Evolutionary conservation across 805 yeast species (phyloP).

Genomic region (Monosporozyma unispora): DNA sequence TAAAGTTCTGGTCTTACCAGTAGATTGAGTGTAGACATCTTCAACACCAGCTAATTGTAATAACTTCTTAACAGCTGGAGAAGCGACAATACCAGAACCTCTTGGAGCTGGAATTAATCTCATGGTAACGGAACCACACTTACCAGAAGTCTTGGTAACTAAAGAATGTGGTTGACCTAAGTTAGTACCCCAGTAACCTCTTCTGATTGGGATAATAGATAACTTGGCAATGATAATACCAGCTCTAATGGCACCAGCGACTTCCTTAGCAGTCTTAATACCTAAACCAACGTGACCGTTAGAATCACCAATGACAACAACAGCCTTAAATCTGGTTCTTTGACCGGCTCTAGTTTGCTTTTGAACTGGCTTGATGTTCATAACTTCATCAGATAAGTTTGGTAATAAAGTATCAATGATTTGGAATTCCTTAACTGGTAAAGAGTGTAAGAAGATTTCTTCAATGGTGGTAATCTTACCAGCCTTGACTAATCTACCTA

Average conservation of each 20-base stretch:
- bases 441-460: slow-evolving; percentile 98
- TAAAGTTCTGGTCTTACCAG: slow-evolving; percentile 98
- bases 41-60: slow-evolving; percentile 99
- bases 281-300: slow-evolving; percentile 99
- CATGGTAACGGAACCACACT: slow-evolving; percentile 98
- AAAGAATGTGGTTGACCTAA: slow-evolving; percentile 99
- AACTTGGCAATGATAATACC: slow-evolving; percentile 99
- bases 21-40: slow-evolving; percentile 97
- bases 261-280: slow-evolving; percentile 99
- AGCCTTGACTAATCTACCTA: slow-evolving; percentile 99
- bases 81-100: slow-evolving; percentile 99
- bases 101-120: slow-evolving; percentile 99
- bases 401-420: slow-evolving; percentile 95
- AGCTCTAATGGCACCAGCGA: slow-evolving; percentile 99
- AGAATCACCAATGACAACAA: slow-evolving; percentile 98
- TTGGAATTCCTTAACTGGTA: slow-evolving; percentile 99
- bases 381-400: slow-evolving; percentile 93
- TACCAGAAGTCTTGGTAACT: slow-evolving; percentile 97
- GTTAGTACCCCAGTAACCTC: slow-evolving; percentile 99
- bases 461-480: slow-evolving; percentile 94
- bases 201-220: slow-evolving; percentile 98
- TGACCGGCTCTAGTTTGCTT: slow-evolving; percentile 99
- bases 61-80: slow-evolving; percentile 98
- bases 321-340: slow-evolving; percentile 99
- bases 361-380: slow-evolving; percentile 99